Conservation (phyloP, 2,329 filamentous ascomycete species). For the Cladobotryum mycophilum region DNA sequence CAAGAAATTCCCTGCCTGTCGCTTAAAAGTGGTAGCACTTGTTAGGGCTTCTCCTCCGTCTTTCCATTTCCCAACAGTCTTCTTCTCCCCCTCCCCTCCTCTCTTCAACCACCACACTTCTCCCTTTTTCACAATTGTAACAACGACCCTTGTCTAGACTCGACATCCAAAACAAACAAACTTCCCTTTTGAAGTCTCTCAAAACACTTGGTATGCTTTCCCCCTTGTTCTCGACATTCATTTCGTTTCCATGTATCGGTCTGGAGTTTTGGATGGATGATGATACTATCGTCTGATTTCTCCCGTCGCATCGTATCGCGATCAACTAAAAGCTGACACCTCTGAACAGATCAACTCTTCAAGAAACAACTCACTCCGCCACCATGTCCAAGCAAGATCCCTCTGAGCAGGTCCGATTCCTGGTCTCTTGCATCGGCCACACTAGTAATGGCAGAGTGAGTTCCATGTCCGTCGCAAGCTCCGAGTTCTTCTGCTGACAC, state of each 20-base stretch:
- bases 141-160: no score
- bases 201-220: background rate
- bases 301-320: background rate
- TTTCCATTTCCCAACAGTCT: no score
- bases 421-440: slow-evolving; percentile 59
- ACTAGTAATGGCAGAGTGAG: slow-evolving; percentile 54
- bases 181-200: no score
- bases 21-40: no score
- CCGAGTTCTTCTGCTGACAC: slow-evolving; percentile 6
- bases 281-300: background rate
- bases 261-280: background rate
- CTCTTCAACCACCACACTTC: no score
- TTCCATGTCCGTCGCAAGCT: background rate
- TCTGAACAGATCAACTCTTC: slow-evolving; percentile 9
- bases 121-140: background rate
- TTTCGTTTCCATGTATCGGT: background rate
- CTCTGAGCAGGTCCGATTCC: slow-evolving; percentile 56
- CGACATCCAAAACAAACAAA: background rate
- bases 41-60: no score
- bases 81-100: no score
- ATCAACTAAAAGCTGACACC: slow-evolving; percentile 1
- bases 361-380: slow-evolving; percentile 6
- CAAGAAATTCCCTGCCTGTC: no score
- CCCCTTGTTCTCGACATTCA: background rate
- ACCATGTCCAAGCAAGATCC: slow-evolving; percentile 47